Percentiles rank a stretch among this genome's conserved stretches.
phyloP scores from a whole-genome alignment of 2,329 filamentous ascomycete genomes.

The Colletotrichum theobromicola region DNA sequence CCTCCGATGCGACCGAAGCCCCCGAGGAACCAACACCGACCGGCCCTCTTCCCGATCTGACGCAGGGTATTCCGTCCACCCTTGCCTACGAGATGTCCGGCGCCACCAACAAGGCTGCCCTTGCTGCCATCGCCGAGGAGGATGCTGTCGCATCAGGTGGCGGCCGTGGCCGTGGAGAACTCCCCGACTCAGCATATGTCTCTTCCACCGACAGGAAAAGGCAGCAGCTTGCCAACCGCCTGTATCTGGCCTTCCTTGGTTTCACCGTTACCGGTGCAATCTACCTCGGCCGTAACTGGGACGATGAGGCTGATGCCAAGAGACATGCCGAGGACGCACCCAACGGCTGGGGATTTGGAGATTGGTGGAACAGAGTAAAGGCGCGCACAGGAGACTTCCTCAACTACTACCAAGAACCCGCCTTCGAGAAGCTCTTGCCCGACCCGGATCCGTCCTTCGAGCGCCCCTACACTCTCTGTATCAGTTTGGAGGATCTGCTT shows the following conservation, averaged over 20 bases:
- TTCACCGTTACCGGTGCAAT: slow-evolving; percentile 63
- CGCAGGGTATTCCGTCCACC: slow-evolving; percentile 93
- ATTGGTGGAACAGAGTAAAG: slow-evolving; percentile 82
- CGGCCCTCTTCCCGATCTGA: slow-evolving; percentile 84
- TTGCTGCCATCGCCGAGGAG: slow-evolving; percentile 22
- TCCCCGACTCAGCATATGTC: slow-evolving; percentile 82
- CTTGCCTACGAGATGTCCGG: slow-evolving; percentile 74
- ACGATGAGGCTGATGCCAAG: slow-evolving; percentile 76
- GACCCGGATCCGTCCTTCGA: slow-evolving; percentile 80
- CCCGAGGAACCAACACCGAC: slow-evolving; percentile 22
- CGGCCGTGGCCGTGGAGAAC: slow-evolving; percentile 63
- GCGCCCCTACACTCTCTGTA: slow-evolving; percentile 88
- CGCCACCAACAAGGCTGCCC: slow-evolving; percentile 30
- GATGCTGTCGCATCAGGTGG: slow-evolving; percentile 50
- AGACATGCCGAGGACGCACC: slow-evolving; percentile 71
- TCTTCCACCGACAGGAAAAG: slow-evolving; percentile 89
- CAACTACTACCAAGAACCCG: slow-evolving; percentile 94
- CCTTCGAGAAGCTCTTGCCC: slow-evolving; percentile 91
- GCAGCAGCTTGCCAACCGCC: slow-evolving; percentile 75
- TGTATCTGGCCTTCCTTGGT: slow-evolving; percentile 67
- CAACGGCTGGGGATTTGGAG: slow-evolving; percentile 75
- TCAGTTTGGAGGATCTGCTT: slow-evolving; percentile 92
- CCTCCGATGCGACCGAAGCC: slow-evolving; percentile 12
- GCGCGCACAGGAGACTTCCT: slow-evolving; percentile 78
- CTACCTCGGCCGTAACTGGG: slow-evolving; percentile 90